Conservation (phyloP, 805 yeast genomes). For the Candida sphagnicola region DNA sequence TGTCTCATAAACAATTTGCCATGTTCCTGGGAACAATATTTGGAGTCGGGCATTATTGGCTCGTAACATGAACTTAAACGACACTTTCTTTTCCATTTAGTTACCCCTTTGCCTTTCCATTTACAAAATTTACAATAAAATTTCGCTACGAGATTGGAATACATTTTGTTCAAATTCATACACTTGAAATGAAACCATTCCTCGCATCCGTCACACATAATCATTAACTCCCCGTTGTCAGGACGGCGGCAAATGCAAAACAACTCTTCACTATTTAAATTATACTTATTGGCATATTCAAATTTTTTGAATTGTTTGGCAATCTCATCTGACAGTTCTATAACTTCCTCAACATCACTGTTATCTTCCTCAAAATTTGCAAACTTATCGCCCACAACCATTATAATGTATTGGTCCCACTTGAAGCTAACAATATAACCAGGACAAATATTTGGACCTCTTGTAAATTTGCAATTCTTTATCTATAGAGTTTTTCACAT, state of each 20-base stretch:
- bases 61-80: conserved; percentile 52
- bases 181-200: conserved; percentile 92
- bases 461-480: too few relatives aligned
- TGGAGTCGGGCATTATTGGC: conserved; percentile 50
- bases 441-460: too few relatives aligned
- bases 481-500: too few relatives aligned
- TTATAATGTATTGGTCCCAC: neutral
- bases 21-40: conserved; percentile 74
- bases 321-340: conserved; percentile 27
- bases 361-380: neutral
- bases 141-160: conserved; percentile 53
- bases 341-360: conserved; percentile 9
- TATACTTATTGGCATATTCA: conserved; percentile 34
- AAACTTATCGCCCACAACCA: neutral
- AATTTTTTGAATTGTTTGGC: conserved; percentile 36
- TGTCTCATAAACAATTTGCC: conserved; percentile 46
- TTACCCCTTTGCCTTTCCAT: conserved; percentile 44
- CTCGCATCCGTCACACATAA: conserved; percentile 93
- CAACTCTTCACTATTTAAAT: conserved; percentile 55
- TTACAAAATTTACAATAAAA: conserved; percentile 76
- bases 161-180: conserved; percentile 51
- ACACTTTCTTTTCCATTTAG: conserved; percentile 78
- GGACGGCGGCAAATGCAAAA: conserved; percentile 77
- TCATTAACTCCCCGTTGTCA: conserved; percentile 80
- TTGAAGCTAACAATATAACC: neutral